phyloP scores from a whole-genome alignment of 192 early-diverging fungal genomes.

The Ambispora gerdemannii region DNA sequence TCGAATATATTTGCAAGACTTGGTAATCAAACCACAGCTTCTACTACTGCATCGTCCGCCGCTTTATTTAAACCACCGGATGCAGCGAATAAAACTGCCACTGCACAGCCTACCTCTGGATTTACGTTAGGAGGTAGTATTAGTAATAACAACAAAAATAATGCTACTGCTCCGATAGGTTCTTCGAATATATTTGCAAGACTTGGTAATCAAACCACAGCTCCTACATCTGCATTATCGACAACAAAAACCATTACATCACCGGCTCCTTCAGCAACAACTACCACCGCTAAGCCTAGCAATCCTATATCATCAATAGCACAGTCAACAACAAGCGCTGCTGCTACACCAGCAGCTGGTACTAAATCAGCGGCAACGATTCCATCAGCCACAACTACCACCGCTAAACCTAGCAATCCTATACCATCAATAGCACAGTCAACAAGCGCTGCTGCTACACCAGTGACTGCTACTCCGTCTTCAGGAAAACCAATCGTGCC shows the following conservation, averaged over 20 bases:
- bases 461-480: slow-evolving; percentile 35
- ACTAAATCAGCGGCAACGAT: slow-evolving; percentile 31
- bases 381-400: slow-evolving; percentile 13
- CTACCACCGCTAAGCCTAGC: slow-evolving; percentile 29
- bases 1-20: no score
- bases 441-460: slow-evolving; percentile 41
- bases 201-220: no score
- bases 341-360: slow-evolving; percentile 23
- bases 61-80: background rate
- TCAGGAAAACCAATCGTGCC: slow-evolving; percentile 45
- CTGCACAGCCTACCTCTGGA: no score
- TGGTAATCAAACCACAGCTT: no score
- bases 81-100: background rate
- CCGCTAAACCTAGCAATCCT: slow-evolving; percentile 27
- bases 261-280: no score
- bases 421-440: slow-evolving; percentile 35
- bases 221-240: no score
- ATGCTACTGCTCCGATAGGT: slow-evolving; percentile 30
- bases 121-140: no score
- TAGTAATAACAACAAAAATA: no score
- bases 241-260: no score
- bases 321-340: slow-evolving; percentile 28
- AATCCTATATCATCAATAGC: background rate
- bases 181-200: slow-evolving; percentile 32
- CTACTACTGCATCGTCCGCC: no score